Conservation (phyloP, 768 basidiomycete species). For the Albatrellus ellisii region DNA sequence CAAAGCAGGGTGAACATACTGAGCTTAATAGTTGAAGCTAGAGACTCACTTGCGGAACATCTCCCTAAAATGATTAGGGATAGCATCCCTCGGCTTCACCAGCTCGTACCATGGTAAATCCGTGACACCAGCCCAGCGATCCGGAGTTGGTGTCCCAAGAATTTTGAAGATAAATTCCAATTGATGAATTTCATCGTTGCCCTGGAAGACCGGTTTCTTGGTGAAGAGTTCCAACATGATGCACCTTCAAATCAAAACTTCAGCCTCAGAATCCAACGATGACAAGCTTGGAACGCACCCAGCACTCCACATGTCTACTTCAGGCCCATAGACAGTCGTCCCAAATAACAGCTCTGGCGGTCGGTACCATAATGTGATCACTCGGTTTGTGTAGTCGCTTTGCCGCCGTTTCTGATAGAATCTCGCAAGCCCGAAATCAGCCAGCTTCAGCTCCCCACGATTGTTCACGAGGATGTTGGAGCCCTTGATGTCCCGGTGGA, state of each 20-base stretch:
- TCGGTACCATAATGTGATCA: conserved; percentile 98
- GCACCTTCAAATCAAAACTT: conserved; percentile 41
- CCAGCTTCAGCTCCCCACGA: conserved; percentile 87
- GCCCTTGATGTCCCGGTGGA: conserved; percentile 98
- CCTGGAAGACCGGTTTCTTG: conserved; percentile 95
- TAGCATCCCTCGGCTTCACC: conserved; percentile 73
- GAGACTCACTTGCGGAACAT: conserved; percentile 69
- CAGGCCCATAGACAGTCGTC: conserved; percentile 90
- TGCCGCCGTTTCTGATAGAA: conserved; percentile 87
- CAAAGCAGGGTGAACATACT: background rate
- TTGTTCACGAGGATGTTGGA: conserved; percentile 95
- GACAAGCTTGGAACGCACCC: conserved; percentile 42
- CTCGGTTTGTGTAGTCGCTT: conserved; percentile 97
- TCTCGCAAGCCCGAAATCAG: conserved; percentile 93
- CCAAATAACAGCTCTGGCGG: conserved; percentile 93
- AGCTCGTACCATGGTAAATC: conserved; percentile 97
- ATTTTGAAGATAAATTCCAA: conserved; percentile 86
- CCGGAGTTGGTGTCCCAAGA: conserved; percentile 76
- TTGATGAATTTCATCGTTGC: conserved; percentile 95
- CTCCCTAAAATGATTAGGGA: conserved; percentile 69
- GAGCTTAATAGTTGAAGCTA: background rate
- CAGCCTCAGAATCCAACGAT: background rate
- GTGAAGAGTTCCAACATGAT: conserved; percentile 98
- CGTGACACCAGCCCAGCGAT: conserved; percentile 72
- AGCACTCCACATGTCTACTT: conserved; percentile 99